These are phyloP conservation scores for Tuber melanosporum DNA, from an alignment of 495 filamentous ascomycete species.

Conservation along the genomic window DNA sequence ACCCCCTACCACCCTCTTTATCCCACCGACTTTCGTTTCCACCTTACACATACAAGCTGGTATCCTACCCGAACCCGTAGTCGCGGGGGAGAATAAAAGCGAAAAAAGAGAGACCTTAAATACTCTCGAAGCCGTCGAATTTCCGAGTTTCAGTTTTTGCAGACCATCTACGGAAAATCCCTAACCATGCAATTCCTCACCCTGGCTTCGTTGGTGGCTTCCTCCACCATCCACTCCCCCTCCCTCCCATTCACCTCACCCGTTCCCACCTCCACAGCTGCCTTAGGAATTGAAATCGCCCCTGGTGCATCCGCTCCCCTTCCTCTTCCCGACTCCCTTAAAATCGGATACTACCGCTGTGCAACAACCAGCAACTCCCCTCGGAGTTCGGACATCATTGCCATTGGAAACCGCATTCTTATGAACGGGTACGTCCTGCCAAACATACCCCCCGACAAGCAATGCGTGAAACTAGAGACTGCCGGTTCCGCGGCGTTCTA, in stretches of 20 bases:
- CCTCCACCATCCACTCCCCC: not conserved
- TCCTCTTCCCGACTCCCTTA: not conserved
- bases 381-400: not conserved
- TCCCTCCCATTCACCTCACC: not conserved
- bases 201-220: not conserved
- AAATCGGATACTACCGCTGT: not conserved
- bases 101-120: not conserved
- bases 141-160: not conserved
- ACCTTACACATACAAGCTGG: not conserved
- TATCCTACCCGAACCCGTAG: not conserved
- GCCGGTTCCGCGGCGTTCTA: not conserved
- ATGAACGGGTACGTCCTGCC: not conserved
- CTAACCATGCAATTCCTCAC: not conserved
- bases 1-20: not conserved
- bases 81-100: not conserved
- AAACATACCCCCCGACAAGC: not conserved
- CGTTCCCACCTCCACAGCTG: rapidly evolving
- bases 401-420: not conserved
- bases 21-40: not conserved
- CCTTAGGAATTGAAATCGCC: not conserved
- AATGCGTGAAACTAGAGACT: not conserved
- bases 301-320: not conserved
- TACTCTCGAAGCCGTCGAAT: not conserved
- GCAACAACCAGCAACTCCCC: not conserved
- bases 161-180: not conserved